phyloP scores from a whole-genome alignment of 352 stramenopile species.

The Aphanomyces astaci region DNA sequence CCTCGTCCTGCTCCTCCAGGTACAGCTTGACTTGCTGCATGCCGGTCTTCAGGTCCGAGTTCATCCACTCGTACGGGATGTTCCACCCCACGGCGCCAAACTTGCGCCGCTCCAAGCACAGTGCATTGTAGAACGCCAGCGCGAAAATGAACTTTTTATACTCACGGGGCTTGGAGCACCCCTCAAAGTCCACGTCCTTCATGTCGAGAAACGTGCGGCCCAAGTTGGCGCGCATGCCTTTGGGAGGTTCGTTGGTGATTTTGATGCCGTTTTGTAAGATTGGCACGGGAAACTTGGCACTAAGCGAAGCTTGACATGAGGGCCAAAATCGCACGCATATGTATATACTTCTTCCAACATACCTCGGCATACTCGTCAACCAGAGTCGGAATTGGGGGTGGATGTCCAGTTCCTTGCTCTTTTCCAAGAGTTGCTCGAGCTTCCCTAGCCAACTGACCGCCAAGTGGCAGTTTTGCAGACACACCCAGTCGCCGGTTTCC shows the following conservation, averaged over 20 bases:
- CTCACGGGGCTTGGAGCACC: slow-evolving; percentile 72
- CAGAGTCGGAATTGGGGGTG: slow-evolving; percentile 89
- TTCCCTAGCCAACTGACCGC: slow-evolving; percentile 85
- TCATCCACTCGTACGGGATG: slow-evolving; percentile 96
- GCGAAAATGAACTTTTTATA: slow-evolving; percentile 91
- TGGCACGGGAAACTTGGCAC: slow-evolving; percentile 81
- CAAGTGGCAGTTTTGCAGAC: slow-evolving; percentile 92
- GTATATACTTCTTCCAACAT: too few relatives aligned
- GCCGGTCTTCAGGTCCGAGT: slow-evolving; percentile 90
- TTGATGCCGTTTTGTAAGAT: slow-evolving; percentile 95
- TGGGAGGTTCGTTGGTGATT: slow-evolving; percentile 91
- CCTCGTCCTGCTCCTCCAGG: slow-evolving; percentile 87
- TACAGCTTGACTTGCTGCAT: slow-evolving; percentile 90
- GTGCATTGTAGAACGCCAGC: slow-evolving; percentile 91
- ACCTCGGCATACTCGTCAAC: slow-evolving; percentile 89
- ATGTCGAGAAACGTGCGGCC: slow-evolving; percentile 90
- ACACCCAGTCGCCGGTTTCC: slow-evolving; percentile 89
- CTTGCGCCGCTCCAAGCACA: slow-evolving; percentile 90
- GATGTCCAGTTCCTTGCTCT: slow-evolving; percentile 50
- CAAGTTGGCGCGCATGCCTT: slow-evolving; percentile 88
- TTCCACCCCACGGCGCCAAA: slow-evolving; percentile 94
- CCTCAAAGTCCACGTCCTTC: slow-evolving; percentile 84
- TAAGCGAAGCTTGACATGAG: too few relatives aligned
- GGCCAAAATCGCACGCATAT: too few relatives aligned
- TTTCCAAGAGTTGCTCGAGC: slow-evolving; percentile 85